Conservation (phyloP, 1,139 yeast species). For the Sugiyamaella paludigena region DNA sequence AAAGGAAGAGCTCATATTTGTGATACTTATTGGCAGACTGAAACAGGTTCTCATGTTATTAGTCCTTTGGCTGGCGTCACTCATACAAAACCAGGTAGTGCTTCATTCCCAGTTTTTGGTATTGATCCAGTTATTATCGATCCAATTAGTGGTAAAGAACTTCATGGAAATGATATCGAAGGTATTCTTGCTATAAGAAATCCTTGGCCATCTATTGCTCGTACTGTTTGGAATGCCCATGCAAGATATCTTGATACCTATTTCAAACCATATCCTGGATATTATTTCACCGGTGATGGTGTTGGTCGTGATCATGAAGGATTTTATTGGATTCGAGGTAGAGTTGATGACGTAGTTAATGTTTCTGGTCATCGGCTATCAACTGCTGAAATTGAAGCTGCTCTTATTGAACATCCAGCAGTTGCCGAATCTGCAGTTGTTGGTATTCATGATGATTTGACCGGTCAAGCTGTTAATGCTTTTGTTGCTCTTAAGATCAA, state of each 20-base stretch:
- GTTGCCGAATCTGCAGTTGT: constrained; percentile 95
- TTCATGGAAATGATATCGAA: constrained; percentile 86
- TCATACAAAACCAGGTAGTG: constrained; percentile 96
- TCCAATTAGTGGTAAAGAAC: constrained; percentile 82
- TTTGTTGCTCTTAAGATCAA: constrained; percentile 76
- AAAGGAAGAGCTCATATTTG: constrained; percentile 75
- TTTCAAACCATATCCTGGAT: constrained; percentile 91
- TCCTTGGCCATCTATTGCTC: constrained; percentile 98
- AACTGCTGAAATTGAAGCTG: constrained; percentile 95
- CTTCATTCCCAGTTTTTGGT: constrained; percentile 94
- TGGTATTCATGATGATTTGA: constrained; percentile 88
- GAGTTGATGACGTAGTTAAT: constrained; percentile 97
- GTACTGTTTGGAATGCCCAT: constrained; percentile 92
- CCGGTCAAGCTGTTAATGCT: constrained; percentile 96
- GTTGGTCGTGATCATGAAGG: constrained; percentile 98
- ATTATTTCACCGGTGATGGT: constrained; percentile 97
- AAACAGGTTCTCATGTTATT: constrained; percentile 92
- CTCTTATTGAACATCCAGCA: constrained; percentile 69
- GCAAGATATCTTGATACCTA: constrained; percentile 87
- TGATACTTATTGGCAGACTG: constrained; percentile 99
- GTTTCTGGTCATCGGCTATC: constrained; percentile 96
- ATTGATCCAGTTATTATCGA: constrained; percentile 85
- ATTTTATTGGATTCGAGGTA: constrained; percentile 95
- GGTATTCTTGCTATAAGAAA: constrained; percentile 88
- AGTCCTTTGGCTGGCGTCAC: constrained; percentile 93